Base-by-base conservation (phyloP, 116 monocot species). In the Iris pallida region DNA sequence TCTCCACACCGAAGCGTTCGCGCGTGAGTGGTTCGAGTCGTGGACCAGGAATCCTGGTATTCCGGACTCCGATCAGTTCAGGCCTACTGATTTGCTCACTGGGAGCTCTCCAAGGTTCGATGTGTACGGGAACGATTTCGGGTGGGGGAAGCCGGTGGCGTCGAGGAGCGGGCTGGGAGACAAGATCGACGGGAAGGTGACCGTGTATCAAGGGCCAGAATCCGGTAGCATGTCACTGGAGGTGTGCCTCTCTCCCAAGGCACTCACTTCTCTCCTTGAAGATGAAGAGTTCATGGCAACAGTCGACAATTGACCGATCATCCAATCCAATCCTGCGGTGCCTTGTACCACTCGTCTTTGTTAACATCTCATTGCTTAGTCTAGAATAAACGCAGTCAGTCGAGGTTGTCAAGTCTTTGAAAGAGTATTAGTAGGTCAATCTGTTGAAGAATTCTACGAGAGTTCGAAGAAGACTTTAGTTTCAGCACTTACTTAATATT, bases 181-280 rank as follows among this genome's bases (percentile, higher is more conserved):
- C 60, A 75, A 75, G 48, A 6, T 68, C 0, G 68, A 75, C 16
- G 68, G 75, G 66, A 75, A 61, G 68, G 53, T 75, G 57, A 61
- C 75, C 14, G 57, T 68, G 59, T 75, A 68, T 75, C 42, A 42
- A 3, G 75, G 75, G 5, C 14, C n/a, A 16, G 60, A 58, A 15
- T 68, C 7, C 13, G 74, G 74, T 5, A 75, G 75, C 52, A 53
- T 80, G 63, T 59, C 42, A 8, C 41, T 75, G 68, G 68, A 68
- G 11, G 53, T 75, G 42, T 75, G 66, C 16, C 16, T 75, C 47
- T 5, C 59, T 8, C 16, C 47, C 30, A 15, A 42, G 12, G 48
- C 59, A 11, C 55, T 75, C 41, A 11, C 9, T 49, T 45, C 17
- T 60, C 16, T 75, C 8, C 17, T 67, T 30, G 45, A 20, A 57